Base-by-base conservation (phyloP, 495 filamentous ascomycete species). In the Aspergillus diversus region DNA sequence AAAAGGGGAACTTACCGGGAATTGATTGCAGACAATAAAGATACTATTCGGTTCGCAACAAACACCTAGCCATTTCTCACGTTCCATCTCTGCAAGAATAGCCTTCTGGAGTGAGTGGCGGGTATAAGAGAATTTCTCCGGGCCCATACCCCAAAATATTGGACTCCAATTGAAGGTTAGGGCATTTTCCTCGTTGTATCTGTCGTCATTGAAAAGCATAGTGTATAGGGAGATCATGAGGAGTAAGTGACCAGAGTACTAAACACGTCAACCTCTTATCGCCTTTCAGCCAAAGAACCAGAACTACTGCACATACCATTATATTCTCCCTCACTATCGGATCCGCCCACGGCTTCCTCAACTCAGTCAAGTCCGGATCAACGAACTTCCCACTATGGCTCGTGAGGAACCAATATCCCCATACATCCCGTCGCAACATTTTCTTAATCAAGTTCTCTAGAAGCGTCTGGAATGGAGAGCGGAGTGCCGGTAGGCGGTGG, bases 11-110 rank as follows among this genome's bases (percentile, higher is more conserved):
- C 33, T 17, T 59, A 61, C 63, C 17, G 57, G 37, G 55, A 59
- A 58, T 33, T 63, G 16, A 64, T 77, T 78, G 39, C 75, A 77
- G 39, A 74, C 70, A 16, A 77, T 62, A 61, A 78, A 78, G 7
- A 77, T 70, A 21, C 63, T 54, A 66, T 76, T 78, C 21, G 73
- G 75, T 57, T 78, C 75, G 47, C 75, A 78, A 43, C 74, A 76
- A 5, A 70, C 74, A 34, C 59, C 56, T 5, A 72, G 55, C 62
- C 71, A 78, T 2, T 63, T 62, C 49, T 75, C 69, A 1, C 64
- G 50, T 53, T 76, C 73, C 66, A 77, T 78, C 60, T 77, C 71
- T 4, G 51, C 60, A 21, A 77, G 15, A 55, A 78, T 75, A 33
- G 63, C 70, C 32, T 62, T 35, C 54, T 77, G 72, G 27, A 77